A percentile compares a stretch with the other conserved stretches of the same genome.
Conservation (phyloP, 2,329 filamentous ascomycete species). For the Myriosclerotinia duriaeana region DNA sequence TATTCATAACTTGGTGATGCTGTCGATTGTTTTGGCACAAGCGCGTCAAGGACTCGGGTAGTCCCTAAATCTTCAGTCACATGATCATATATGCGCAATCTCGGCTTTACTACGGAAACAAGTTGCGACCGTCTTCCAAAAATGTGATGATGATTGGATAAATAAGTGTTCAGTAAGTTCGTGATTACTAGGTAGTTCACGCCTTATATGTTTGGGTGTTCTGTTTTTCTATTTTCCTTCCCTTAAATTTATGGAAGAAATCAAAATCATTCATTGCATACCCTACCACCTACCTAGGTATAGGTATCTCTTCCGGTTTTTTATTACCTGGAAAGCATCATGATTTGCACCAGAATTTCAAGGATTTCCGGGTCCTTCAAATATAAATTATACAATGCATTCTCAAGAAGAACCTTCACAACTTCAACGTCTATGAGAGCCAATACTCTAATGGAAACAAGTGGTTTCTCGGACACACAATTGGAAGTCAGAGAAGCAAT, state of each 20-base stretch:
- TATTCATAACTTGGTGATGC: constrained; percentile 27
- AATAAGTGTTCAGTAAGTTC: neutral
- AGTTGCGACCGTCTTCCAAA: neutral
- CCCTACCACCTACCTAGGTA: too few relatives aligned
- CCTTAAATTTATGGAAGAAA: neutral
- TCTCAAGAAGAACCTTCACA: constrained; percentile 29
- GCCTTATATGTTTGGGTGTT: neutral
- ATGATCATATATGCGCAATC: neutral
- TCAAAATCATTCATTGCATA: neutral
- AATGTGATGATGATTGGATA: constrained; percentile 6
- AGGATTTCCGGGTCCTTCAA: neutral
- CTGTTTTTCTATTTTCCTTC: neutral
- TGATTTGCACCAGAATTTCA: constrained; percentile 14
- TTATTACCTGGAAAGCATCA: neutral
- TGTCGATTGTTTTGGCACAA: constrained; percentile 28
- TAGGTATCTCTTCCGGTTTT: neutral
- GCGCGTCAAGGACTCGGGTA: constrained; percentile 13
- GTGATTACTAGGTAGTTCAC: neutral
- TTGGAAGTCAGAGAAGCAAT: constrained; percentile 71
- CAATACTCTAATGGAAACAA: constrained; percentile 64
- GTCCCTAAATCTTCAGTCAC: neutral
- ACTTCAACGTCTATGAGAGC: constrained; percentile 26
- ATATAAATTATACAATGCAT: neutral
- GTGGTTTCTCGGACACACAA: constrained; percentile 71
- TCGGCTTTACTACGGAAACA: neutral